Conservation (phyloP, 768 basidiomycete species). For the Mycena filopes region DNA sequence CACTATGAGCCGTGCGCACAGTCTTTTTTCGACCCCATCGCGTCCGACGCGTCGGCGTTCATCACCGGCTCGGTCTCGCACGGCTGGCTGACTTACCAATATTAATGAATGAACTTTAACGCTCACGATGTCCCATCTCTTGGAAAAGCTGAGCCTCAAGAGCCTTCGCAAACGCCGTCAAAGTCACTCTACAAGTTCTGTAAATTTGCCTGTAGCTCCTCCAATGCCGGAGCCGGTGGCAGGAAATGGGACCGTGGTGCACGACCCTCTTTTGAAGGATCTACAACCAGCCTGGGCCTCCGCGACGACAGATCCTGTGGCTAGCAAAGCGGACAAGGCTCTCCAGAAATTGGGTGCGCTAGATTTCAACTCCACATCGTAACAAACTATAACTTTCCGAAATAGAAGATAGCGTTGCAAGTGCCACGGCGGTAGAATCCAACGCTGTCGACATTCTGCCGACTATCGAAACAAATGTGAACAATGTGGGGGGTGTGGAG, state of each 20-base stretch:
- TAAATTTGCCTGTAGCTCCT: slow-evolving; percentile 10
- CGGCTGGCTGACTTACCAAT: too few relatives aligned
- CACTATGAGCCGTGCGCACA: too few relatives aligned
- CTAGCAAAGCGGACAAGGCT: slow-evolving; percentile 23
- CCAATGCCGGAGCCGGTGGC: background rate
- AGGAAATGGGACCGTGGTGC: background rate
- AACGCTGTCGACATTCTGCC: background rate
- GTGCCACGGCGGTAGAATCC: slow-evolving; percentile 11
- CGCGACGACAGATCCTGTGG: slow-evolving; percentile 24
- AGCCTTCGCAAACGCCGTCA: slow-evolving; percentile 25
- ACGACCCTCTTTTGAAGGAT: slow-evolving; percentile 26
- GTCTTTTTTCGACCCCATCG: too few relatives aligned
- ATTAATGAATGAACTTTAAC: background rate
- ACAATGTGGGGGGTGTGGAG: slow-evolving; percentile 14
- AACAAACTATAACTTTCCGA: too few relatives aligned
- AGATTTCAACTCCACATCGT: too few relatives aligned
- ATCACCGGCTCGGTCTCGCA: too few relatives aligned
- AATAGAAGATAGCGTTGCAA: background rate
- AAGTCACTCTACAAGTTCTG: slow-evolving; percentile 2
- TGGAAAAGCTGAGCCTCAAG: slow-evolving; percentile 26
- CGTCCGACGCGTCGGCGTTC: too few relatives aligned
- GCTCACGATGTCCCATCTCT: slow-evolving; percentile 26
- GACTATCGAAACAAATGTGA: slow-evolving; percentile 3
- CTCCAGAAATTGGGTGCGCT: slow-evolving; percentile 13
- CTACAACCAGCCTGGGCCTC: slow-evolving; percentile 22